Conservation (phyloP, 495 filamentous ascomycete genomes). For the Annulohypoxylon moriforme region DNA sequence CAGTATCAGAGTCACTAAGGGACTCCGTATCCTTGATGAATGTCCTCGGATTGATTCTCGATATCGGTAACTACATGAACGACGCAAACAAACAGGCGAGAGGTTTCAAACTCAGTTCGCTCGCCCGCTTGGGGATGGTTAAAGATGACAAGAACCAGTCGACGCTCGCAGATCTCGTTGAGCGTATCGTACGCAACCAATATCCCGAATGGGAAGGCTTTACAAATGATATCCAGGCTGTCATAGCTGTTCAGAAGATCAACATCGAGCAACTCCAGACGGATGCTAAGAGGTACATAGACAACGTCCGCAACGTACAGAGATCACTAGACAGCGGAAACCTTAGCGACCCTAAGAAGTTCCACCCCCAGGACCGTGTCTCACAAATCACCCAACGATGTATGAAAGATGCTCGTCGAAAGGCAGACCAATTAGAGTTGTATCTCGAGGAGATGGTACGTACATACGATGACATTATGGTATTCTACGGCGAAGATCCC, state of each 20-base stretch:
- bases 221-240: conserved; percentile 83
- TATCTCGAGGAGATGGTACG: conserved; percentile 93
- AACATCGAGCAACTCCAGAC: conserved; percentile 90
- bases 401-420: conserved; percentile 96
- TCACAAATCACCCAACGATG: conserved; percentile 88
- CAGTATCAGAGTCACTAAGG: conserved; percentile 86
- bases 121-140: conserved; percentile 95
- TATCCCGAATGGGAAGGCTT: conserved; percentile 97
- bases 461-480: conserved; percentile 94
- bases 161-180: conserved; percentile 95
- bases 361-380: conserved; percentile 96
- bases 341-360: conserved; percentile 94
- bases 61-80: conserved; percentile 99
- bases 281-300: conserved; percentile 94
- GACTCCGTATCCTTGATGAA: conserved; percentile 95
- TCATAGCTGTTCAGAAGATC: conserved; percentile 86
- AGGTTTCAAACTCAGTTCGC: conserved; percentile 96
- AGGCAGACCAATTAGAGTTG: conserved; percentile 94
- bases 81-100: conserved; percentile 97
- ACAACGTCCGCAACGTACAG: conserved; percentile 94
- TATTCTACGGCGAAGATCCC: conserved; percentile 95
- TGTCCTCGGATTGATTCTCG: conserved; percentile 92
- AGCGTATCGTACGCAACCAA: conserved; percentile 94
- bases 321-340: conserved; percentile 91
- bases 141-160: conserved; percentile 99